These are phyloP conservation scores for Aspergillus baeticus DNA, from an alignment of 495 filamentous ascomycete species.

Conservation along the genomic window DNA sequence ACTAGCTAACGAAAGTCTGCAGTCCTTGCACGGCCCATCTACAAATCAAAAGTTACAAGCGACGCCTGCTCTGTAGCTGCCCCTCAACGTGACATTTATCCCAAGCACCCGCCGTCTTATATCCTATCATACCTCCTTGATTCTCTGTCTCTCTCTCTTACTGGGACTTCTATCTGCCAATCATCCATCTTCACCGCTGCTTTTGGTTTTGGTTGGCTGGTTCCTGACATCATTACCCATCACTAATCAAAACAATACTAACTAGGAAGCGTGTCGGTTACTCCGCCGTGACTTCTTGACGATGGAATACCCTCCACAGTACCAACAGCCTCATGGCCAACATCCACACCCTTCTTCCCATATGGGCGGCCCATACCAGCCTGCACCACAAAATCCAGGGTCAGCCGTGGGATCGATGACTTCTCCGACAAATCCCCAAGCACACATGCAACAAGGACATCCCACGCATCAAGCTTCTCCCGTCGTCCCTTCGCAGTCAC, in stretches of 20 bases:
- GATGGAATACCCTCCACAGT: constrained; percentile 57
- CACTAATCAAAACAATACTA: constrained; percentile 23
- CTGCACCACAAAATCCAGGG: constrained; percentile 45
- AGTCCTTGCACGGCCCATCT: constrained; percentile 33
- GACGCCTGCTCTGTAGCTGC: constrained; percentile 28
- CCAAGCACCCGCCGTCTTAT: constrained; percentile 20
- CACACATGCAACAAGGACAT: constrained; percentile 51
- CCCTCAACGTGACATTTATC: constrained; percentile 30
- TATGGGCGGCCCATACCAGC: constrained; percentile 48
- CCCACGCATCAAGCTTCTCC: constrained; percentile 50
- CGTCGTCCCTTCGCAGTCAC: constrained; percentile 53
- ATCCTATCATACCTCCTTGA: constrained; percentile 23
- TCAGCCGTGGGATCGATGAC: constrained; percentile 48
- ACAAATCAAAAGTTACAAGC: constrained; percentile 43
- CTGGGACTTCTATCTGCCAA: constrained; percentile 16
- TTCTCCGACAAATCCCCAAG: constrained; percentile 52
- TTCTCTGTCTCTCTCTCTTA: constrained; percentile 8
- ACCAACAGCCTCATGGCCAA: constrained; percentile 56
- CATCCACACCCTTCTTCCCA: constrained; percentile 52
- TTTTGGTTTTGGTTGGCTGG: constrained; percentile 20
- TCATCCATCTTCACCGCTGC: constrained; percentile 10
- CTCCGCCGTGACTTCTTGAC: constrained; percentile 25
- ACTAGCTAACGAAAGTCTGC: constrained; percentile 40
- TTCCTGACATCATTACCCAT: constrained; percentile 21
- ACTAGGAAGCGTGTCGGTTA: constrained; percentile 32